Conservation (phyloP, 2,329 filamentous ascomycete species). For the Penicillium palitans region DNA sequence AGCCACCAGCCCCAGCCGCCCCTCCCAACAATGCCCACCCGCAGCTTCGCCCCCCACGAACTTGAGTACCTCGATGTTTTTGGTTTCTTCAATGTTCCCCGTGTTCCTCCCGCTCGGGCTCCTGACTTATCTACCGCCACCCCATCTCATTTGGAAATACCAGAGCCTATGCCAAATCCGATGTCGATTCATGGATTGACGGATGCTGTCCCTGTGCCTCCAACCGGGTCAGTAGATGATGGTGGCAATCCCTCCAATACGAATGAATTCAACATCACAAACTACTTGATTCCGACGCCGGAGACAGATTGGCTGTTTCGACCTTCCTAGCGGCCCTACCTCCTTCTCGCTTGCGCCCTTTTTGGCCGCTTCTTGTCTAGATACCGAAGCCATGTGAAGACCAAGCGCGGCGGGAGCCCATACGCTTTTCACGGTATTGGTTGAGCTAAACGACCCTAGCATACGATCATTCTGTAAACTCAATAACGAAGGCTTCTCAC, state of each 20-base stretch:
- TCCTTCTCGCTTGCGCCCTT: too few relatives aligned
- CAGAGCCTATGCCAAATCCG: slow-evolving; percentile 31
- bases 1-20: slow-evolving; percentile 7
- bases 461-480: neutral
- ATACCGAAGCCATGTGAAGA: too few relatives aligned
- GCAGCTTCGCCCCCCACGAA: slow-evolving; percentile 73
- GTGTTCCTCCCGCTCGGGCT: slow-evolving; percentile 55
- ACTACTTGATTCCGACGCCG: slow-evolving; percentile 48
- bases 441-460: neutral
- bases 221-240: slow-evolving; percentile 22
- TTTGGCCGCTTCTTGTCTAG: neutral
- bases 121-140: slow-evolving; percentile 25
- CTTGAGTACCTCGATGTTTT: slow-evolving; percentile 91
- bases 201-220: slow-evolving; percentile 12
- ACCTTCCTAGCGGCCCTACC: slow-evolving; percentile 13
- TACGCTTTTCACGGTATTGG: neutral
- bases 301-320: slow-evolving; percentile 50
- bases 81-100: slow-evolving; percentile 89
- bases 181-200: slow-evolving; percentile 42
- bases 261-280: slow-evolving; percentile 49
- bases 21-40: slow-evolving; percentile 51
- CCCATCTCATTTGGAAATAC: slow-evolving; percentile 29
- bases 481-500: neutral
- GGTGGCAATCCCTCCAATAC: slow-evolving; percentile 21
- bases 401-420: too few relatives aligned